Conservation (phyloP, 805 yeast species). For the Myxozyma melibiosi region DNA sequence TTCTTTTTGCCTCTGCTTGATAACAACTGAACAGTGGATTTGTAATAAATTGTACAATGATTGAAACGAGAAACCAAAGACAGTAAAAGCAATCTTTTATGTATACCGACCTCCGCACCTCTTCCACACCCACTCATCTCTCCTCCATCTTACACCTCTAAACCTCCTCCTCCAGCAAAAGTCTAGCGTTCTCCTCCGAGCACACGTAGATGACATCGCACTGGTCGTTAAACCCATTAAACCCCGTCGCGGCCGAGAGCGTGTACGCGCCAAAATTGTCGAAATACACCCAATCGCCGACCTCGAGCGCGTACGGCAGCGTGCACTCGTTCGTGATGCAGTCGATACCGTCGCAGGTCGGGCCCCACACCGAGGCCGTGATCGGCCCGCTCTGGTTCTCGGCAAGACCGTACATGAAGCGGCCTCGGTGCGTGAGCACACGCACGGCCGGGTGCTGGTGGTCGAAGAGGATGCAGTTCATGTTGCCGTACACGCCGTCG, state of each 20-base stretch:
- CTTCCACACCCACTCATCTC: background rate
- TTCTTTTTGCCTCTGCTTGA: no score
- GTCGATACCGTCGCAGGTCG: slow-evolving; percentile 96
- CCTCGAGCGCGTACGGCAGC: slow-evolving; percentile 62
- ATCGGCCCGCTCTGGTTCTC: slow-evolving; percentile 30
- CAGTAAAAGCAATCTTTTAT: no score
- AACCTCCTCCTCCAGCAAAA: slow-evolving; percentile 6
- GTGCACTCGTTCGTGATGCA: slow-evolving; percentile 60
- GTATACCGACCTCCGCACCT: background rate
- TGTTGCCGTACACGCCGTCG: slow-evolving; percentile 94
- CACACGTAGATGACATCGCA: slow-evolving; percentile 64
- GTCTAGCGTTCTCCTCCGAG: slow-evolving; percentile 41
- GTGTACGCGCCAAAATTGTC: slow-evolving; percentile 88
- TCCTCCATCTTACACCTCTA: background rate
- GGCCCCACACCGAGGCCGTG: slow-evolving; percentile 84
- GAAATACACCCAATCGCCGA: slow-evolving; percentile 94
- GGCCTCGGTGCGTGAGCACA: slow-evolving; percentile 60
- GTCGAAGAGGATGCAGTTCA: slow-evolving; percentile 91
- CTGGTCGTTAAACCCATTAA: slow-evolving; percentile 78
- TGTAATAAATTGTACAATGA: no score
- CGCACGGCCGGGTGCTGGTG: slow-evolving; percentile 79
- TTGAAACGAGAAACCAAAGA: no score
- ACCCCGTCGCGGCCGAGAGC: slow-evolving; percentile 81
- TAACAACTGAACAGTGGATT: no score
- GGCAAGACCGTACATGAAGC: slow-evolving; percentile 42